Base-by-base conservation (phyloP, 441 rosid species). In the Populus tomentosa region DNA sequence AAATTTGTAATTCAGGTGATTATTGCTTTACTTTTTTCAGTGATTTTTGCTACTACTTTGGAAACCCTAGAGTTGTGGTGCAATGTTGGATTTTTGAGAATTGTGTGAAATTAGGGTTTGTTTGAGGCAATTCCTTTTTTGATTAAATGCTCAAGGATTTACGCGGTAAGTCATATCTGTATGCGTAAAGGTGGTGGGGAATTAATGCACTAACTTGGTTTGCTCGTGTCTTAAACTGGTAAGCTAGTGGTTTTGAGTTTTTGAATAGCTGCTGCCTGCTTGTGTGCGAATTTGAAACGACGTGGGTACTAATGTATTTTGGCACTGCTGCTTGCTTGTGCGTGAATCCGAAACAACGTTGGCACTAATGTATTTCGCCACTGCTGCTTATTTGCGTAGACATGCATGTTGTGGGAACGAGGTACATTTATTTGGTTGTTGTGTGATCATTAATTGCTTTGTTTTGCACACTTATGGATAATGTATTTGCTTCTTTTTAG, bases 1-100 rank as follows among this genome's bases (percentile, higher is more conserved):
- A 71, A 71, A 46, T 71, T 71, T 50, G 38, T 32, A 71, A 46
- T 50, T 71, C 74, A 71, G 74, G 74, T 71, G 74, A 71, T 28
- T 50, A 28, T 28, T 50, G 4, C 35, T 71, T 59, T n/a, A 28
- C 53, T 24, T 50, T 50, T 36, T n/a, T 20, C 23, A 6, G 18
- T 71, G 32, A 18, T 20, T 68, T 69, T 50, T 10, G 33, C 61
- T 4, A 16, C 21, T 71, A 14, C 32, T 16, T 26, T n/a, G 74
- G 64, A 71, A 71, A 68, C 74, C 74, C 74, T 71, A 50, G 64
- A 46, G 50, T 28, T 28, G 63, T 38, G 59, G 64, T 28, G 30
- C 21, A 30, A 42, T 71, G 56, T 71, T 18, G 64, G 50, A 28
- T 71, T 42, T 11, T 9, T 71, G 3, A 21, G 50, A 71, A 71